Evolutionary conservation across 345 rosid species (phyloP).

Genomic region (Melaleuca alternifolia): DNA sequence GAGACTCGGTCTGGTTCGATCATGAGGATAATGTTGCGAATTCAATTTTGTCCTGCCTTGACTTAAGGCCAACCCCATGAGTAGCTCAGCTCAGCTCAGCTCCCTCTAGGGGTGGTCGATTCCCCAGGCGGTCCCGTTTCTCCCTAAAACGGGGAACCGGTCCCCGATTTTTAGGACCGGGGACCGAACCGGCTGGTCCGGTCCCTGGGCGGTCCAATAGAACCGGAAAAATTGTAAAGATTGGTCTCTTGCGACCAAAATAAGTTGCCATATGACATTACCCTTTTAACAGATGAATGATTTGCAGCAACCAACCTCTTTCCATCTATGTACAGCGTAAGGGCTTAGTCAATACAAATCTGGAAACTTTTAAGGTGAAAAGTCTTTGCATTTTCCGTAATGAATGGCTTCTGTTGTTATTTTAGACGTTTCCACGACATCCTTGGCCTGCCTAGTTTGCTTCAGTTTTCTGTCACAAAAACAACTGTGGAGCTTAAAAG

Average conservation of each 20-base stretch:
- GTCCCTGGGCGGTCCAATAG: no score
- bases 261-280: not conserved
- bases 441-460: not conserved
- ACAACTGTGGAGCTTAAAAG: not conserved
- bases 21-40: not conserved
- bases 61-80: not conserved
- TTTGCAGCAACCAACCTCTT: not conserved
- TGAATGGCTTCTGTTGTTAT: not conserved
- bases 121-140: no score
- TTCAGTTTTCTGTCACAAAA: not conserved
- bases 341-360: not conserved
- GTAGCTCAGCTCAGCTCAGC: not conserved
- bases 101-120: no score
- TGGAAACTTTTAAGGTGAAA: not conserved
- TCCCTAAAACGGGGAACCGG: no score
- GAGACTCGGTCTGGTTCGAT: not conserved
- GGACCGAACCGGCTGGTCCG: no score
- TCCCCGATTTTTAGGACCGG: no score
- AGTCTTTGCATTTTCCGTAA: not conserved
- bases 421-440: not conserved
- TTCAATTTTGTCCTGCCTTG: not conserved
- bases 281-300: not conserved
- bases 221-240: no score
- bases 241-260: conserved; percentile 10
- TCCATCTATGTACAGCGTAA: not conserved